These are phyloP conservation scores for Fusarium scirpi DNA, from an alignment of 2,329 filamentous ascomycete species.

Conservation along the genomic window DNA sequence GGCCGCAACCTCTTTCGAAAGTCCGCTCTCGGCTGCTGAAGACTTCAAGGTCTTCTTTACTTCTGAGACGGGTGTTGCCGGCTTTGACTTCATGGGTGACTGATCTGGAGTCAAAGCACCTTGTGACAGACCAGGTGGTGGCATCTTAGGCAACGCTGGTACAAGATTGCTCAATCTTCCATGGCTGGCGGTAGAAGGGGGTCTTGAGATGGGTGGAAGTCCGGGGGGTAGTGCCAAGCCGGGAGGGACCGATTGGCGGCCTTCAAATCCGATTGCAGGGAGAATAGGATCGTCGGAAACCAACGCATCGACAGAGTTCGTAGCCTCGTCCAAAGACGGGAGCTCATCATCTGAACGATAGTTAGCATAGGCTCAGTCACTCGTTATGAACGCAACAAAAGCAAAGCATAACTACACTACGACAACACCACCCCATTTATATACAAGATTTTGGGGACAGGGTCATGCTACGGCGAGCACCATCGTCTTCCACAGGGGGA, in stretches of 20 bases:
- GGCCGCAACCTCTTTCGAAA: constrained; percentile 60
- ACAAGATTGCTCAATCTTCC: constrained; percentile 41
- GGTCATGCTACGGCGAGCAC: constrained; percentile 68
- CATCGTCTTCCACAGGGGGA: constrained; percentile 69
- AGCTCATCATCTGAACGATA: constrained; percentile 70
- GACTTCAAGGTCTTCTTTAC: constrained; percentile 60
- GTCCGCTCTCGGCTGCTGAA: constrained; percentile 59
- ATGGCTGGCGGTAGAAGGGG: constrained; percentile 36
- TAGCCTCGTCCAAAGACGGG: constrained; percentile 70
- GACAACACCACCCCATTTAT: constrained; percentile 54
- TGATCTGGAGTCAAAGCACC: constrained; percentile 51
- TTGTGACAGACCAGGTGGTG: constrained; percentile 43
- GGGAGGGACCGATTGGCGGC: constrained; percentile 48
- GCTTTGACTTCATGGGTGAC: constrained; percentile 49
- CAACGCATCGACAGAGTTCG: constrained; percentile 74
- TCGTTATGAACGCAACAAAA: constrained; percentile 38
- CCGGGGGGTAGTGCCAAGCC: constrained; percentile 46
- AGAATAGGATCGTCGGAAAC: constrained; percentile 67
- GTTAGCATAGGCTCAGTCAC: constrained; percentile 56
- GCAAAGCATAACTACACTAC: constrained; percentile 48
- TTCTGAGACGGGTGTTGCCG: constrained; percentile 45
- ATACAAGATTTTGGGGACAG: constrained; percentile 54
- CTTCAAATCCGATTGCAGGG: constrained; percentile 27
- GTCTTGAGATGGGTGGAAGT: constrained; percentile 35
- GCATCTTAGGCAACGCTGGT: constrained; percentile 45